Percentiles rank a stretch among this genome's conserved stretches.
phyloP scores from a whole-genome alignment of 306 rosid genomes.

The Castanospermum australe region DNA sequence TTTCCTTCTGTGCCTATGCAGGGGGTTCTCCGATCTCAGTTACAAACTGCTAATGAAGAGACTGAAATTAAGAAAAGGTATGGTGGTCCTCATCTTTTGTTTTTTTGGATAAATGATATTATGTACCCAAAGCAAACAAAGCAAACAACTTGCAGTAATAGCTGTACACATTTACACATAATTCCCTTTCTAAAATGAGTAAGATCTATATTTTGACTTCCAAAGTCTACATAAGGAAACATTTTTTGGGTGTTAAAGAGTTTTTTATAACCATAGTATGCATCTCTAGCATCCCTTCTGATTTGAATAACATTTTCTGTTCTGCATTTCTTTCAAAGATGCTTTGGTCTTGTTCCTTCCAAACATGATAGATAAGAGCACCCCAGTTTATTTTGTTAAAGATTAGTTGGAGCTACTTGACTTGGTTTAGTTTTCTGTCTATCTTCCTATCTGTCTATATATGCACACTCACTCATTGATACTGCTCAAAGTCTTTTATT shows the following conservation, averaged over 20 bases:
- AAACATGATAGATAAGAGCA: background rate
- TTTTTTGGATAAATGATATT: conserved; percentile 2
- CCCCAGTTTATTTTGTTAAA: background rate
- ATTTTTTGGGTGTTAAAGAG: background rate
- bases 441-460: conserved; percentile 5
- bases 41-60: conserved; percentile 80
- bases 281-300: conserved; percentile 7
- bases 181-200: conserved; percentile 16
- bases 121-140: background rate
- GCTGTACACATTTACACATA: background rate
- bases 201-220: conserved; percentile 15
- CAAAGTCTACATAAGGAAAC: conserved; percentile 8
- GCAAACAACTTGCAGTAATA: background rate
- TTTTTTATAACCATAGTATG: background rate
- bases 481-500: background rate
- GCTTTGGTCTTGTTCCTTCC: background rate
- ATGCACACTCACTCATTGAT: conserved; percentile 2
- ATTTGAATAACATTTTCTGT: background rate
- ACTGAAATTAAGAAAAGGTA: conserved; percentile 76
- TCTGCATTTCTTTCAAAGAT: background rate
- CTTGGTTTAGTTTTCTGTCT: background rate
- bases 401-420: background rate
- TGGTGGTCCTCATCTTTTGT: background rate
- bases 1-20: conserved; percentile 40
- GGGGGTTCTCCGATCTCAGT: conserved; percentile 87